phyloP scores from a whole-genome alignment of 306 rosid genomes.

The Ceratonia siliqua region DNA sequence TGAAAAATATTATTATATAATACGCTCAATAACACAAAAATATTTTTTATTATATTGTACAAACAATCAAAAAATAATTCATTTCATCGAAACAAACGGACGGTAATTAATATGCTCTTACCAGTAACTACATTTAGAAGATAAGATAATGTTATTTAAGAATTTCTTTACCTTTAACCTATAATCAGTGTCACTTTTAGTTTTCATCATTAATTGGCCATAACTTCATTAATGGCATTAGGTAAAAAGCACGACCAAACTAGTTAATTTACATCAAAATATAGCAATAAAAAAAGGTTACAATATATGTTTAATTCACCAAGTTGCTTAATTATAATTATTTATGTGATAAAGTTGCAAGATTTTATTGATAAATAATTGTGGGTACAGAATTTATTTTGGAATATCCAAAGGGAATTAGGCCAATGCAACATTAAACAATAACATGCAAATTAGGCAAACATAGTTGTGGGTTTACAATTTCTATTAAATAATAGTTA shows the following conservation, averaged over 20 bases:
- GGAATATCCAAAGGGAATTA: background rate
- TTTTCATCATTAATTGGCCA: background rate
- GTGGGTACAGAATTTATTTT: background rate
- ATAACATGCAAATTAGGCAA: background rate
- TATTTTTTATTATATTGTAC: too few relatives aligned
- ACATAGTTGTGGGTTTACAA: background rate
- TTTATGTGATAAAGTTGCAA: background rate
- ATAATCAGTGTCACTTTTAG: background rate
- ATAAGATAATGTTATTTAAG: background rate
- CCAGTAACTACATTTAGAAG: too few relatives aligned
- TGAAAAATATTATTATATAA: too few relatives aligned
- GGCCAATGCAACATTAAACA: background rate
- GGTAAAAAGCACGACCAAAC: background rate
- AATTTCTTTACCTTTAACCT: background rate
- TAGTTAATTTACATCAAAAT: too few relatives aligned
- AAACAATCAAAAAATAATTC: too few relatives aligned
- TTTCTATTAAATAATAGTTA: background rate
- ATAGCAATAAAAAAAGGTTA: background rate
- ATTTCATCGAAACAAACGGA: too few relatives aligned
- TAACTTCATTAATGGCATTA: background rate
- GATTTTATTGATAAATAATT: background rate
- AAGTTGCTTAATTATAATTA: background rate
- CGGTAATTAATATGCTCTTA: too few relatives aligned
- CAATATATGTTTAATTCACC: background rate
- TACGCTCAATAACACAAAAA: too few relatives aligned